These are phyloP conservation scores for Solanum tacnaense DNA, from an alignment of 257 asterid species.

Conservation along the genomic window DNA sequence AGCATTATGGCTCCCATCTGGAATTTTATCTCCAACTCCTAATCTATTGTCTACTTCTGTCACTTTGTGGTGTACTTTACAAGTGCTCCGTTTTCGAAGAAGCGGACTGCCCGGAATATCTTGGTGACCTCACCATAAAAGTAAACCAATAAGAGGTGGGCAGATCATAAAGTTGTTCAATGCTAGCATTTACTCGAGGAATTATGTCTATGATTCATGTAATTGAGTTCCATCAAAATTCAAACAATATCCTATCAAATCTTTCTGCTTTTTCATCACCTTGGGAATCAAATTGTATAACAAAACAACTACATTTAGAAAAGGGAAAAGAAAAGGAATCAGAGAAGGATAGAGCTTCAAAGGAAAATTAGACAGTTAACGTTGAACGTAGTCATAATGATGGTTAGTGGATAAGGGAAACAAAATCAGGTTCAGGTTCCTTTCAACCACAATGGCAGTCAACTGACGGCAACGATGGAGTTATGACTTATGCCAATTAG, in stretches of 20 bases:
- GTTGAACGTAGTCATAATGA: background rate
- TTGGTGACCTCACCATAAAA: conserved; percentile 17
- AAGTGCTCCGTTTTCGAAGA: conserved; percentile 16
- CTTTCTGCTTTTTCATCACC: background rate
- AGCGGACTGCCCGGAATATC: conserved; percentile 11
- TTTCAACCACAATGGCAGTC: background rate
- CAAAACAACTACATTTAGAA: background rate
- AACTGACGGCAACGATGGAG: background rate
- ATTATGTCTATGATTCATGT: background rate
- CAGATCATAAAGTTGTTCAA: background rate
- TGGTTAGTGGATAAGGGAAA: background rate
- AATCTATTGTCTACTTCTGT: conserved; percentile 53
- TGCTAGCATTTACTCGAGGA: background rate
- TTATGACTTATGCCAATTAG: background rate
- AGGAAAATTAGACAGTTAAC: background rate
- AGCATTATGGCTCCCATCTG: conserved; percentile 20
- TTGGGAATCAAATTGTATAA: background rate
- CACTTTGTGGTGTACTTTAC: conserved; percentile 49
- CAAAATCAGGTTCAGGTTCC: background rate
- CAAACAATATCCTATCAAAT: background rate
- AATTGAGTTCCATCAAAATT: background rate
- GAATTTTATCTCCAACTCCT: conserved; percentile 54
- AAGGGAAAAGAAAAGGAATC: background rate
- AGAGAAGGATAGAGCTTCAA: background rate
- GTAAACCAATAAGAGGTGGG: background rate